phyloP scores from a whole-genome alignment of 441 rosid species.

The Hura crepitans region DNA sequence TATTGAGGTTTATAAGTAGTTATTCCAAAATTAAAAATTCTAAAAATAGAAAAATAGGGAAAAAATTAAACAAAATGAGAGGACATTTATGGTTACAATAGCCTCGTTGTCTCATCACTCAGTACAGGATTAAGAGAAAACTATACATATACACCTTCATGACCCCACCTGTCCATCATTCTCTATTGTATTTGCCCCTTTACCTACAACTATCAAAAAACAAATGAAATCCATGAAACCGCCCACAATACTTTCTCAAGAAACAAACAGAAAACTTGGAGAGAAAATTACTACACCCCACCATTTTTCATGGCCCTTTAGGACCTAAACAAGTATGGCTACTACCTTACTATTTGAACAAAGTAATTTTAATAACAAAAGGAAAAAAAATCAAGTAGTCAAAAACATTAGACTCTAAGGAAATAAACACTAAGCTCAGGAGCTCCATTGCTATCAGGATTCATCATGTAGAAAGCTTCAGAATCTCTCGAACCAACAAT shows the following conservation, averaged over 20 bases:
- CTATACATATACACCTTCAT: conserved; percentile 50
- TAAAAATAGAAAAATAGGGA: conserved; percentile 5
- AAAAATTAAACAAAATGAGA: conserved; percentile 21
- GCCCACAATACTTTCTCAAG: conserved; percentile 26
- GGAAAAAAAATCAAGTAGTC: conserved; percentile 3
- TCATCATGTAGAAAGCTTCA: conserved; percentile 98
- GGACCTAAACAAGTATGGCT: conserved; percentile 25
- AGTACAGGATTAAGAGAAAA: conserved; percentile 15
- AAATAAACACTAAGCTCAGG: conserved; percentile 94
- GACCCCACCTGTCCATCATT: conserved; percentile 37
- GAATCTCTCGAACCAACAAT: conserved; percentile 96
- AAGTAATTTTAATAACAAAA: not conserved
- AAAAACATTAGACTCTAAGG: conserved; percentile 55
- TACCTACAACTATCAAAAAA: conserved; percentile 33
- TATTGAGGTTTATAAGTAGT: too few relatives aligned
- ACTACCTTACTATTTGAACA: not conserved
- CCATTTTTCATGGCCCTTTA: conserved; percentile 28
- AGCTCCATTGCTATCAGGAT: conserved; percentile 94
- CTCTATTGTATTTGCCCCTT: conserved; percentile 34
- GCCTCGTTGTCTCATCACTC: conserved; percentile 31
- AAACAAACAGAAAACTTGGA: conserved; percentile 11
- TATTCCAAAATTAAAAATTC: not conserved
- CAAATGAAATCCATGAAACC: conserved; percentile 26
- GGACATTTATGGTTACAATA: conserved; percentile 37
- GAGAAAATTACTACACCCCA: not conserved